phyloP scores from a whole-genome alignment of 495 filamentous ascomycete genomes.

The Monascus purpureus region DNA sequence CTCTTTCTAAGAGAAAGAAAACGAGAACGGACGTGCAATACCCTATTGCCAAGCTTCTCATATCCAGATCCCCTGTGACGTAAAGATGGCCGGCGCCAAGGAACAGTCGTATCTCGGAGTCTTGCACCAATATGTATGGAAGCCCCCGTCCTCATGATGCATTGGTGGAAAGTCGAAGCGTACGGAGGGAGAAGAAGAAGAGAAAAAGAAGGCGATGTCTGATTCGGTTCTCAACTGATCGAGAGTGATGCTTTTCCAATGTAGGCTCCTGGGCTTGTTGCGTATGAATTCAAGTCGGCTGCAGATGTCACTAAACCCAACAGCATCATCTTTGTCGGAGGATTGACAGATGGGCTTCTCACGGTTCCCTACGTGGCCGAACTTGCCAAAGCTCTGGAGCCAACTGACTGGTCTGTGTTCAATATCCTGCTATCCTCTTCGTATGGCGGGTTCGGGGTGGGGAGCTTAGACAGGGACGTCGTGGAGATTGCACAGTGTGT shows the following conservation, averaged over 20 bases:
- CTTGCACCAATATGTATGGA: conserved; percentile 28
- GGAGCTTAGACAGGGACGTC: conserved; percentile 54
- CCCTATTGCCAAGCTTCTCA: background rate
- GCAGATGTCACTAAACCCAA: conserved; percentile 29
- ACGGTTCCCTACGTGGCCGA: conserved; percentile 47
- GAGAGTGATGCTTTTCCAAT: conserved; percentile 3
- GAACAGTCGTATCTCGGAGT: conserved; percentile 16
- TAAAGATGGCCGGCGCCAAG: background rate
- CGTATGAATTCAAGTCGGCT: conserved; percentile 40
- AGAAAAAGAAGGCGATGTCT: background rate
- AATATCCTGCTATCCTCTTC: conserved; percentile 47
- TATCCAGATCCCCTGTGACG: background rate
- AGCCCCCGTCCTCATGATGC: background rate
- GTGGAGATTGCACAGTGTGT: conserved; percentile 59
- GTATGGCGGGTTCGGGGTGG: conserved; percentile 61
- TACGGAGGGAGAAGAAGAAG: background rate
- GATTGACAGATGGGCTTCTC: conserved; percentile 66
- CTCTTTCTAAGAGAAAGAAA: no score
- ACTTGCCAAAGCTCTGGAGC: conserved; percentile 42
- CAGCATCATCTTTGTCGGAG: conserved; percentile 71
- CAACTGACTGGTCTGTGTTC: conserved; percentile 46
- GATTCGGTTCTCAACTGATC: background rate
- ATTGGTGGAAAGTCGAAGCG: background rate
- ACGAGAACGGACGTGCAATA: no score
- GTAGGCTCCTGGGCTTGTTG: conserved; percentile 38